Base-by-base conservation (phyloP, 1,284 basidiomycete genomes). In the Schizophyllum amplum region DNA sequence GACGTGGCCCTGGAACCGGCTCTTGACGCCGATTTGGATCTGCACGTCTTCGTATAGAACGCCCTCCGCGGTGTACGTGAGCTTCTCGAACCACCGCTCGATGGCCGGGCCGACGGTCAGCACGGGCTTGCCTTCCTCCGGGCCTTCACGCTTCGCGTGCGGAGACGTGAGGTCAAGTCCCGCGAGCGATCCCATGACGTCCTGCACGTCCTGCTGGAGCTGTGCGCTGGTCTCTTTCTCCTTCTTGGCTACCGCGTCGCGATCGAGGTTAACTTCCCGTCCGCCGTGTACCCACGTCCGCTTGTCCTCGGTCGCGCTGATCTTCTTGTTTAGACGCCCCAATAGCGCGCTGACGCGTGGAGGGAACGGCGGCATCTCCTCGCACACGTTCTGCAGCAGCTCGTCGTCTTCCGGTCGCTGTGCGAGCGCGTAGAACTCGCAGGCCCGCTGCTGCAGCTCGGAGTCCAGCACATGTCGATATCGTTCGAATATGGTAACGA, bases 361-460 rank as follows among this genome's bases (percentile, higher is more conserved):
- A 1, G 95, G 93, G 79, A 98, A 99, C 0, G 96, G 93, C 5
- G 97, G 97, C 87, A 99, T 99, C 74, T 99, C 97, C 69, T 98
- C 97, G 71, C 95, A 98, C 13, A 99, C 86, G 57, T 91, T 90
- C 68, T 95, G 92, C 55, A 99, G 75, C 47, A 98, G 78, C 65
- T 95, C 94, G 66, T 98, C 94, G 48, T 94, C 88, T 49, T 95
- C 92, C 24, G 86, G 75, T 22, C 90, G 79, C 20, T 79, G 84
- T 6, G 94, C 87, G 17, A 98, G 78, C 0, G 91, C 88, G 61
- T 90, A 90, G 69, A 94, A 98, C 72, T 98, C 94, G 81, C 96
- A 99, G 48, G 97, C 97, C 51, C 97, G 86, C 71, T 99, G 97
- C 71, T 99, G 97, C 4, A 99, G 79, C 68, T 99, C 97, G 21